A percentile compares a stretch with the other conserved stretches of the same genome.
Evolutionary conservation across 176 grass and related monocot species (phyloP).

Genomic region (Echinochloa phyllopogon): DNA sequence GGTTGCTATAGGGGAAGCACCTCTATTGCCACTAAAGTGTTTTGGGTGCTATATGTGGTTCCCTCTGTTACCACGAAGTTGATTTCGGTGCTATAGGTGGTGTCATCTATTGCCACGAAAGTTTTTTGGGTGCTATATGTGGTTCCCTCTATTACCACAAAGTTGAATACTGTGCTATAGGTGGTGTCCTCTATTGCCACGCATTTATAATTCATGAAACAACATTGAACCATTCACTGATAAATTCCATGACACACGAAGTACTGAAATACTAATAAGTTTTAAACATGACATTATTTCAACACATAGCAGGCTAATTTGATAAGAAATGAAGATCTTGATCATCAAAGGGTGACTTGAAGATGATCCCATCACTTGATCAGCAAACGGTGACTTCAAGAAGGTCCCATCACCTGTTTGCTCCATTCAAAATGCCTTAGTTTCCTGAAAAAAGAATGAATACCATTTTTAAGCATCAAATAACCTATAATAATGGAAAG

Average conservation of each 20-base stretch:
- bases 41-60: too few species aligned
- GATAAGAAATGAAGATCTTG: neutral
- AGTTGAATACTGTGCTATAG: too few species aligned
- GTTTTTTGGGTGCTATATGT: too few species aligned
- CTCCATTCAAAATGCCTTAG: neutral
- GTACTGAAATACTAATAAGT: neutral
- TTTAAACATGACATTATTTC: neutral
- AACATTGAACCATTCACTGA: neutral
- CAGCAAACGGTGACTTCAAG: neutral
- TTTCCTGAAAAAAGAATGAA: neutral
- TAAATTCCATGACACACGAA: neutral
- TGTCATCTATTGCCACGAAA: too few species aligned
- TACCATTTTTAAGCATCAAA: neutral
- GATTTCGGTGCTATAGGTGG: too few species aligned
- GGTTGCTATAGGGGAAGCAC: too few species aligned
- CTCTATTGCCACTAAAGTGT: too few species aligned
- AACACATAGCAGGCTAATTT: slow-evolving; percentile 4
- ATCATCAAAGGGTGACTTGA: neutral
- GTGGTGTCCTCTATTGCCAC: too few species aligned
- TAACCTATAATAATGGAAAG: too few species aligned
- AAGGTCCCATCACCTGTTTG: neutral
- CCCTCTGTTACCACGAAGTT: too few species aligned
- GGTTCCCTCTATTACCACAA: too few species aligned
- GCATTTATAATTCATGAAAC: neutral
- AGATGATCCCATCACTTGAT: neutral